Base-by-base conservation (phyloP, 768 basidiomycete species). In the Tylopilus plumbeoviolaceoides region DNA sequence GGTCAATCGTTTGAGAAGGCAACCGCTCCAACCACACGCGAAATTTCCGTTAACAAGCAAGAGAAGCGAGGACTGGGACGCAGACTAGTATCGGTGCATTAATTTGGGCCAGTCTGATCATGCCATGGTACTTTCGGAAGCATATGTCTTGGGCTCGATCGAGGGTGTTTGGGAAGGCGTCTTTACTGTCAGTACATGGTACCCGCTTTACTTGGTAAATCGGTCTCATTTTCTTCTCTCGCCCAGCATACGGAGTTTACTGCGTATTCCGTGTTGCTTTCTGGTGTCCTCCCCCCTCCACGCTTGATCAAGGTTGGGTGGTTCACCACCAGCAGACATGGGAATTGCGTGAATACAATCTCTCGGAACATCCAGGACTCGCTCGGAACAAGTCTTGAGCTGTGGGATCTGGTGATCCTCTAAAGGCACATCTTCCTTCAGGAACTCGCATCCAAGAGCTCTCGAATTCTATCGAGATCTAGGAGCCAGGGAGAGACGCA, bases 251-350 rank as follows among this genome's bases (percentile, higher is more conserved):
- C 82, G 18, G 89, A 92, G 59, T 98, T 97, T 65, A 81, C 82
- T 36, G 85, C 87, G 7, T 98, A 95, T 62, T 84, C 87, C 21
- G 78, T 79, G 20, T 75, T 95, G 51, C 75, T 90, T n/a, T 75
- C 79, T 7, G 91, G 89, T 18, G 85, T 75, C 0, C 69, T n/a
- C n/a, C 80, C 5, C 87, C 89, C 4, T 67, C 78, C 0, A 73
- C 78, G 9, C 71, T 95, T n/a, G 83, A 89, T 59, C 80, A 83
- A 40, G 85, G 87, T 42, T 74, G 84, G 44, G 83, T 90, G 25
- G 91, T 87, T 1, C 81, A 87, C 59, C 93, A 98, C 67, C 83
- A 81, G 17, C 94, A 97, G 64, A 91, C 91, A 0, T 95, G 93
- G 92, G 87, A 84, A 62, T 71, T 97, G 40, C 81, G 82, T 33